Evolutionary conservation across 2,329 filamentous ascomycete genomes (phyloP).

Genomic region (Talaromyces sp.): DNA sequence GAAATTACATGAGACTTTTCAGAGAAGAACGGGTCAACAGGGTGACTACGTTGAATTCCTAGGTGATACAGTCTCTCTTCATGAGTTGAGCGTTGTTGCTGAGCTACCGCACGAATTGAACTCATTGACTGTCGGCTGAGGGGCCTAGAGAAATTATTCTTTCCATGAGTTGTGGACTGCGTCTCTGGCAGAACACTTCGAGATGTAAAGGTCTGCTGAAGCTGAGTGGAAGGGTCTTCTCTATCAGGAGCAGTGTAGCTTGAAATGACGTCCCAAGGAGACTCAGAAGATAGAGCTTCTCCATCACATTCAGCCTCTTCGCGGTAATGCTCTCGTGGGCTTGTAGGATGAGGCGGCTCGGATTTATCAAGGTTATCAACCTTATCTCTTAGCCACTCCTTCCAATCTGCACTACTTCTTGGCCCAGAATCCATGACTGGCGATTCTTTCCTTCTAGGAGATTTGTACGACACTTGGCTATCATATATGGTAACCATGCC

Average conservation of each 20-base stretch:
- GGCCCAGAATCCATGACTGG: slow-evolving; percentile 8
- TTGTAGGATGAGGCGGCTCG: slow-evolving; percentile 13
- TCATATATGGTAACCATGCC: slow-evolving; percentile 40
- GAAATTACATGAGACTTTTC: slow-evolving; percentile 23
- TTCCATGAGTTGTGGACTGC: slow-evolving; percentile 16
- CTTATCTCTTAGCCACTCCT: slow-evolving; percentile 37
- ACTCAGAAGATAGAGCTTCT: slow-evolving; percentile 20
- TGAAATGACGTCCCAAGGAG: background rate
- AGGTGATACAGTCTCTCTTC: background rate
- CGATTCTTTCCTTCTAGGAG: slow-evolving; percentile 26
- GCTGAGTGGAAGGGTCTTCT: background rate
- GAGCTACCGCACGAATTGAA: slow-evolving; percentile 11
- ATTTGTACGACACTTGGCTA: slow-evolving; percentile 30
- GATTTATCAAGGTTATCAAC: slow-evolving; percentile 31
- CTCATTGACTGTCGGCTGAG: slow-evolving; percentile 34
- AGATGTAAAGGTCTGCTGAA: background rate
- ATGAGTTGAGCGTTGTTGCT: slow-evolving; percentile 9
- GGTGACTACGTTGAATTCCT: background rate
- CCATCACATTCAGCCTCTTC: slow-evolving; percentile 39
- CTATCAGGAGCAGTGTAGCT: background rate
- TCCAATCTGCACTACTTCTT: slow-evolving; percentile 35
- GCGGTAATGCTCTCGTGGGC: slow-evolving; percentile 32
- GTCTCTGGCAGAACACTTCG: background rate
- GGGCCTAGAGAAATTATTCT: slow-evolving; percentile 37
- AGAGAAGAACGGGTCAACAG: slow-evolving; percentile 20